phyloP scores from a whole-genome alignment of 257 asterid species.

The Solanum ossicruentum region DNA sequence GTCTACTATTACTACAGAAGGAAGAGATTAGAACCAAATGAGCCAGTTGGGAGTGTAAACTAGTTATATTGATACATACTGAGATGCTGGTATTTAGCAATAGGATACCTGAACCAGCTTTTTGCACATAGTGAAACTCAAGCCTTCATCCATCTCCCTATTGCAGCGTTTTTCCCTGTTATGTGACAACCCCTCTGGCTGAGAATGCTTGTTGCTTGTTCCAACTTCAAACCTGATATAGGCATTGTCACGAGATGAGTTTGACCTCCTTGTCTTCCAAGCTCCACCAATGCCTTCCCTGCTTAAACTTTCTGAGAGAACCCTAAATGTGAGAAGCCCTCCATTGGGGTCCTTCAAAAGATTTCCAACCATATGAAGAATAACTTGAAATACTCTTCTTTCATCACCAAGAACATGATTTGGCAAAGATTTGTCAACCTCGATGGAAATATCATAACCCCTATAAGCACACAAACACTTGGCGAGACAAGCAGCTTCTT shows the following conservation, averaged over 20 bases:
- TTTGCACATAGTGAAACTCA: constrained; percentile 81
- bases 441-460: constrained; percentile 45
- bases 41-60: neutral
- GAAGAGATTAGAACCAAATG: neutral
- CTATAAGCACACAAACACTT: constrained; percentile 63
- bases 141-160: constrained; percentile 48
- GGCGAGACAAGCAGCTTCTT: constrained; percentile 81
- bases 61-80: neutral
- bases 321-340: constrained; percentile 45
- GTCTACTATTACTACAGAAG: neutral
- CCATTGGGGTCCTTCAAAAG: constrained; percentile 45
- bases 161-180: constrained; percentile 21
- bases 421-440: constrained; percentile 66
- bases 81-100: neutral
- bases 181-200: constrained; percentile 6
- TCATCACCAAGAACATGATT: constrained; percentile 85
- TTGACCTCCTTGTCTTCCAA: constrained; percentile 67
- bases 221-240: constrained; percentile 55
- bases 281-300: constrained; percentile 30
- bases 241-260: constrained; percentile 49
- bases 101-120: constrained; percentile 76
- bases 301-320: constrained; percentile 23
- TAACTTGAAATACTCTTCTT: constrained; percentile 72
- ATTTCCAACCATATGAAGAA: constrained; percentile 85
- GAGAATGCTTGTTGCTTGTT: constrained; percentile 24